A percentile compares a stretch with the other conserved stretches of the same genome.
Evolutionary conservation across 1,139 yeast genomes (phyloP).

Genomic region (Sugiyamaella novakii): DNA sequence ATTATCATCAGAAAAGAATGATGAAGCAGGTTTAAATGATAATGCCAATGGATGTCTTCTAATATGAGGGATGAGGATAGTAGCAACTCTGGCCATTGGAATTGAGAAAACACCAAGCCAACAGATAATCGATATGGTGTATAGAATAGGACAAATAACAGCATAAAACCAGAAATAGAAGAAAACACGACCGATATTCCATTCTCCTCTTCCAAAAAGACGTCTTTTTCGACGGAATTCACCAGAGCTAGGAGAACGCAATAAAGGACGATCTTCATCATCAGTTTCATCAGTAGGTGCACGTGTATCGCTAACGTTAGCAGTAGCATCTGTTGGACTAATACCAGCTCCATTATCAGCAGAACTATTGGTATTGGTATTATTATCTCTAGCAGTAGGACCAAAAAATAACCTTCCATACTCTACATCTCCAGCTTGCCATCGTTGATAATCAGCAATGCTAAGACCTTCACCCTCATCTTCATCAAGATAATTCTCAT

Average conservation of each 20-base stretch:
- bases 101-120: constrained; percentile 89
- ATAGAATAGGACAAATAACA: constrained; percentile 67
- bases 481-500: constrained; percentile 78
- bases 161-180: constrained; percentile 76
- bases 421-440: constrained; percentile 72
- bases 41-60: constrained; percentile 90
- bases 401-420: constrained; percentile 73
- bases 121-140: constrained; percentile 58
- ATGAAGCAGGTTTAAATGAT: constrained; percentile 63
- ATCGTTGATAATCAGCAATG: constrained; percentile 78
- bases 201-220: constrained; percentile 87
- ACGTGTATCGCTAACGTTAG: constrained; percentile 4
- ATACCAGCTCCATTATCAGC: background rate
- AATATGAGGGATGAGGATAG: constrained; percentile 72
- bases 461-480: constrained; percentile 90
- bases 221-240: constrained; percentile 46
- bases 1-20: constrained; percentile 38
- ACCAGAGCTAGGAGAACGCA: constrained; percentile 24
- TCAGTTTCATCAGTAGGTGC: constrained; percentile 22
- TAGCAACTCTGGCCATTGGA: constrained; percentile 82
- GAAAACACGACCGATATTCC: constrained; percentile 82
- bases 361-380: constrained; percentile 2
- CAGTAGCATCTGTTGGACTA: constrained; percentile 5
- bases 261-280: constrained; percentile 23
- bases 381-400: constrained; percentile 42